Base-by-base conservation (phyloP, 805 yeast species). In the Starmera pachycereana region DNA sequence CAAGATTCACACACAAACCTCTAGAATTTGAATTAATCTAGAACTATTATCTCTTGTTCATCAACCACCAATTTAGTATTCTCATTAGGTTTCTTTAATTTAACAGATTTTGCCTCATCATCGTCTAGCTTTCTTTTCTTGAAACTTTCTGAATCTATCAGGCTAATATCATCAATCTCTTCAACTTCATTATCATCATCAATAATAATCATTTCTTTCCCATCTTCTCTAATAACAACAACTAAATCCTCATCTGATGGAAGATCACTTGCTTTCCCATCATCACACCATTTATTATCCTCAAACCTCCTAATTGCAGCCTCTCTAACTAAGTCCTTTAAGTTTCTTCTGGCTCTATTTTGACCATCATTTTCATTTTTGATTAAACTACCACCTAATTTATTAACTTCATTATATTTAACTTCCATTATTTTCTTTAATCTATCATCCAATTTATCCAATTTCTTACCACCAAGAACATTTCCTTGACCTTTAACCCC, bases 301-400 rank as follows among this genome's bases (percentile, higher is more conserved):
- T 61, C 57, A 14, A 65, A 53, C 35, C 92, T 61, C 41, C 78
- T 58, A 43, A 79, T 80, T 0, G 86, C 79, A 1, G 94, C 92
- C 43, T 66, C 69, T 13, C 73, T 51, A 35, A 74, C 69, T 36
- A 74, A 54, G 6, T 66, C 71, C 31, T 76, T 61, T 37, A 72
- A 45, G 5, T 8, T 22, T 7, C 27, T 22, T 22, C 9, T 22
- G 7, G 27, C 9, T 22, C 9, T 22, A 8, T 7, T 22, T 22
- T 22, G 27, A 22, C 9, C 39, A 32, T 36, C 40, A 11, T 46
- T 35, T 31, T 40, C 39, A 18, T 35, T 36, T 14, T 36, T 38
- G 8, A 40, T 44, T 8, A 36, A 40, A 6, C 5, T 31, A 10
- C 49, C 46, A 8, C 48, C 49, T 11, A 48, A 40, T 35, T 27